These are phyloP conservation scores for Fusarium pseudoanthophilum DNA, from an alignment of 2,329 filamentous ascomycete species.

Conservation along the genomic window DNA sequence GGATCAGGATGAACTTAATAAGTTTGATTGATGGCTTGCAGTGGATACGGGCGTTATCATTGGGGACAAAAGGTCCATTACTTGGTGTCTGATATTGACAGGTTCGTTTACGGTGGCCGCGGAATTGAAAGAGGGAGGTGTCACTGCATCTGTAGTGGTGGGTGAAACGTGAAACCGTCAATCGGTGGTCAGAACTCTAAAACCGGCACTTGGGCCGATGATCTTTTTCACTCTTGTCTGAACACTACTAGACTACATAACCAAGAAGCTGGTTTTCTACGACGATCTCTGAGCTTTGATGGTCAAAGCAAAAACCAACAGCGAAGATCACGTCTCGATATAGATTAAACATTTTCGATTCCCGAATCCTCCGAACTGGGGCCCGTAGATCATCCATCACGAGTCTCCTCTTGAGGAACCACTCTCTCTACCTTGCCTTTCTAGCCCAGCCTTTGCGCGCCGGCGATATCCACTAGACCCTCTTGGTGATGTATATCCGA, in stretches of 20 bases:
- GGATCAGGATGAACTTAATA: background rate
- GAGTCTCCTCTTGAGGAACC: background rate
- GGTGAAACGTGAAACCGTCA: background rate
- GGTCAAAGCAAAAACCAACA: background rate
- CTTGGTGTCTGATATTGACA: background rate
- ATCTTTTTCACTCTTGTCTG: background rate
- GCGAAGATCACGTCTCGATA: background rate
- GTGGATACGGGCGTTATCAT: background rate
- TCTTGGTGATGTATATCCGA: constrained; percentile 1
- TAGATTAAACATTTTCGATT: background rate
- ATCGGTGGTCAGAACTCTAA: background rate
- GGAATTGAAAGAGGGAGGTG: background rate
- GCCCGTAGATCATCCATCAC: constrained; percentile 1
- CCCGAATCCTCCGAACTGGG: background rate
- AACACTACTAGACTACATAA: background rate
- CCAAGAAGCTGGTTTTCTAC: background rate
- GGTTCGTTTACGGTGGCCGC: background rate
- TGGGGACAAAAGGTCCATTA: background rate
- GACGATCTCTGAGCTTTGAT: background rate
- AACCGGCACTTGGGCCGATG: background rate
- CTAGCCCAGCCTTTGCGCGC: background rate
- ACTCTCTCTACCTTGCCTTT: background rate
- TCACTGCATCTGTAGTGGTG: background rate
- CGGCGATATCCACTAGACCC: background rate
- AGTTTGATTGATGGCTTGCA: background rate